phyloP scores from a whole-genome alignment of 2,329 filamentous ascomycete species.

The Metarhizium album region DNA sequence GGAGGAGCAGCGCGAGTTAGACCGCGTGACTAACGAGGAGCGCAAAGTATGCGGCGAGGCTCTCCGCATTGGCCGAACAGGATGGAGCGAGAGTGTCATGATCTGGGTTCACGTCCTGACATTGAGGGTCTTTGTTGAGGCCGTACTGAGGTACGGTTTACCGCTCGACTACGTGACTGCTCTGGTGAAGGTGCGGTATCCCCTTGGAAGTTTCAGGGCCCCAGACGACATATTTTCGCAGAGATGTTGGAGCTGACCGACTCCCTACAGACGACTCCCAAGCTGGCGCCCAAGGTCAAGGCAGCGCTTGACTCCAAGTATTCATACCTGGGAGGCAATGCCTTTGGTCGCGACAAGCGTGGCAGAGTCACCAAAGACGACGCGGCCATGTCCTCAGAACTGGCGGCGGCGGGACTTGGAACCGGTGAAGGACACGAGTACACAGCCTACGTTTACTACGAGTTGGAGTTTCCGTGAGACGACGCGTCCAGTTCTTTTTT shows the following conservation, averaged over 20 bases:
- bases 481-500: neutral
- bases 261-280: conserved; percentile 59
- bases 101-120: conserved; percentile 90
- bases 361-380: conserved; percentile 89
- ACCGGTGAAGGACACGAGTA: conserved; percentile 72
- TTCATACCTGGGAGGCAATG: conserved; percentile 89
- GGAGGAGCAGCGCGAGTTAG: conserved; percentile 78
- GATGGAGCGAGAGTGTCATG: conserved; percentile 93
- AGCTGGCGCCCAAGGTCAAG: conserved; percentile 69
- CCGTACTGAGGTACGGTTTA: conserved; percentile 88
- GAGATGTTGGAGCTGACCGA: neutral
- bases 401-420: conserved; percentile 62
- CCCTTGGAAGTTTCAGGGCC: neutral
- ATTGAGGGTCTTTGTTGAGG: conserved; percentile 91
- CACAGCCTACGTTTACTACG: conserved; percentile 94
- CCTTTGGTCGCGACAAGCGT: conserved; percentile 87
- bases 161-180: conserved; percentile 83
- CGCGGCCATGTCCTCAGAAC: conserved; percentile 63
- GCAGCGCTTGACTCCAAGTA: conserved; percentile 71
- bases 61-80: conserved; percentile 74
- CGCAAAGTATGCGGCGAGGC: conserved; percentile 90
- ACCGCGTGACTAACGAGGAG: conserved; percentile 73
- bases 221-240: neutral
- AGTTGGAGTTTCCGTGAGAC: conserved; percentile 61
- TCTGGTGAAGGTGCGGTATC: conserved; percentile 63